phyloP scores from a whole-genome alignment of 2,329 filamentous ascomycete species.

The Metarhizium humberi region DNA sequence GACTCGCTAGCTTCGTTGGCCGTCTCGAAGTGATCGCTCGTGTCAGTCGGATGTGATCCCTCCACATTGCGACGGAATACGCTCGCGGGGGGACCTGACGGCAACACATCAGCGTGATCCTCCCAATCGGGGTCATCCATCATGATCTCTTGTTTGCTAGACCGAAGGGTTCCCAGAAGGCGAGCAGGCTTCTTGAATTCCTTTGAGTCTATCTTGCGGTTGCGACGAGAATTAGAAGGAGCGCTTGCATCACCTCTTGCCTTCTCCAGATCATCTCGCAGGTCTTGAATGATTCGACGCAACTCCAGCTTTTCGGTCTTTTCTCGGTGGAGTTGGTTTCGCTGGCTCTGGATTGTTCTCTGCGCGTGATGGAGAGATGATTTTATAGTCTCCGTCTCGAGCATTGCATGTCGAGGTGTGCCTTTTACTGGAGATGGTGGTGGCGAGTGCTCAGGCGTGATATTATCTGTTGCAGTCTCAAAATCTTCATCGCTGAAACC shows the following conservation, averaged over 20 bases:
- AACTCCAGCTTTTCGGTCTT: conserved; percentile 98
- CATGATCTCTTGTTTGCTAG: conserved; percentile 68
- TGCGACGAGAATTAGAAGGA: conserved; percentile 45
- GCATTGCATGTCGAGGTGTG: conserved; percentile 78
- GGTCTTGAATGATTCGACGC: conserved; percentile 88
- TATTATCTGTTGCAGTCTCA: conserved; percentile 56
- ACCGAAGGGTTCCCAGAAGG: conserved; percentile 68
- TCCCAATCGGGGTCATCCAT: conserved; percentile 84
- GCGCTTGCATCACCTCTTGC: conserved; percentile 43
- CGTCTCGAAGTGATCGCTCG: conserved; percentile 67
- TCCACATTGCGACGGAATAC: conserved; percentile 9
- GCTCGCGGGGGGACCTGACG: conserved; percentile 14
- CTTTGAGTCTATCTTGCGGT: conserved; percentile 52
- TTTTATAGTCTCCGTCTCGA: conserved; percentile 94
- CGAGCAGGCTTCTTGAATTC: conserved; percentile 72
- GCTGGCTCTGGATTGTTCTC: conserved; percentile 90
- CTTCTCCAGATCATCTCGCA: conserved; percentile 81
- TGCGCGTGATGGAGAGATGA: conserved; percentile 92
- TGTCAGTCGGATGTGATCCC: conserved; percentile 29
- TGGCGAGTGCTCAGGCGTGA: conserved; percentile 82
- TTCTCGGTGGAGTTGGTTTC: conserved; percentile 90
- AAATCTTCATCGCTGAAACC: conserved; percentile 53
- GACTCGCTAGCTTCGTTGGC: conserved; percentile 66
- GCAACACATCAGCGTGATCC: conserved; percentile 48
- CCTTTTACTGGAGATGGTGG: conserved; percentile 84